These are phyloP conservation scores for Corchorus olitorius DNA, from an alignment of 345 rosid genomes.

Conservation along the genomic window DNA sequence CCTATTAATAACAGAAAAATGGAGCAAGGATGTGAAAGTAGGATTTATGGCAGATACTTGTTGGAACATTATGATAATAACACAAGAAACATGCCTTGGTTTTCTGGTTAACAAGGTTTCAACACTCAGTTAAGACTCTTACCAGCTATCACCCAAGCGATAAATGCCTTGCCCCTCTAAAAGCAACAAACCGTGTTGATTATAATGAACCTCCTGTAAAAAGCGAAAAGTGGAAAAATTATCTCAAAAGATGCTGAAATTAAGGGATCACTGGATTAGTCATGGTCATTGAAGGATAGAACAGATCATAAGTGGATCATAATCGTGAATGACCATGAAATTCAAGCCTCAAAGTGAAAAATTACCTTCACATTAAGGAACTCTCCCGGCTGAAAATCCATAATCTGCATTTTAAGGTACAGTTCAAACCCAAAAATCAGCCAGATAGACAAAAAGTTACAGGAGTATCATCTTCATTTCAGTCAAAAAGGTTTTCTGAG, in stretches of 20 bases:
- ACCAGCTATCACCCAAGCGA: slow-evolving; percentile 91
- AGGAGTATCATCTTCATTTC: not conserved
- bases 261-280: not conserved
- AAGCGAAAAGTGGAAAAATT: slow-evolving; percentile 11
- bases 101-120: not conserved
- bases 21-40: not conserved
- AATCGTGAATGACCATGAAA: not conserved
- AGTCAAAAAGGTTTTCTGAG: not conserved
- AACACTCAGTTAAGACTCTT: slow-evolving; percentile 29
- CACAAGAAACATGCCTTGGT: no score
- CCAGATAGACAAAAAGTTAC: not conserved
- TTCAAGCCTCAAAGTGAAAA: not conserved
- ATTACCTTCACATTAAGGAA: slow-evolving; percentile 87
- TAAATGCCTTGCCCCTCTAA: slow-evolving; percentile 92
- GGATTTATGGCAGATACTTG: not conserved
- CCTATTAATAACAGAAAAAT: slow-evolving; percentile 39
- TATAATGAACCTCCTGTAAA: slow-evolving; percentile 89
- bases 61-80: not conserved
- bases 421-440: slow-evolving; percentile 18
- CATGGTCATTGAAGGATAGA: not conserved
- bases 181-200: slow-evolving; percentile 92
- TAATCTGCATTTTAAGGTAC: slow-evolving; percentile 51
- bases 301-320: not conserved
- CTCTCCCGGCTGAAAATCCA: slow-evolving; percentile 97
- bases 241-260: not conserved